Percentiles rank a stretch among this genome's conserved stretches.
Conservation (phyloP, 192 early-diverging fungal species). For the Coemansia nantahalensis region DNA sequence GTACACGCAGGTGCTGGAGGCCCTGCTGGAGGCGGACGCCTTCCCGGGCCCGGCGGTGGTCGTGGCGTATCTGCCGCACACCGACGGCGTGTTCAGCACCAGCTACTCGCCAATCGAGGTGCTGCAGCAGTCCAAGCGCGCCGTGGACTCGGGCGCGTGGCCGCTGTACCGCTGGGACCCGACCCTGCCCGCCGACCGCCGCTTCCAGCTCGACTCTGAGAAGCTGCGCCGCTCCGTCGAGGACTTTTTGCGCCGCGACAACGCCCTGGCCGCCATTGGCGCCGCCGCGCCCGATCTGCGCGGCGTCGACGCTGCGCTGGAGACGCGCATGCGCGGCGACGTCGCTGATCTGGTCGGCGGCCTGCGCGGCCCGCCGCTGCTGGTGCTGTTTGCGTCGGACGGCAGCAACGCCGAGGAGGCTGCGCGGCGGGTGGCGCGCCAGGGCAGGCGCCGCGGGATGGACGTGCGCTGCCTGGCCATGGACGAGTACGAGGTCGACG, state of each 20-base stretch:
- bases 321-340: conserved; percentile 65
- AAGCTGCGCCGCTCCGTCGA: conserved; percentile 64
- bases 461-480: conserved; percentile 71
- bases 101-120: conserved; percentile 64
- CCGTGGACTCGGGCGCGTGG: conserved; percentile 89
- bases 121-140: conserved; percentile 86
- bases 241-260: conserved; percentile 81
- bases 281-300: conserved; percentile 63
- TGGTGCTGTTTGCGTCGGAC: conserved; percentile 90
- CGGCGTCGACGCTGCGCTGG: conserved; percentile 59
- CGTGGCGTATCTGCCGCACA: conserved; percentile 78
- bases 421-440: conserved; percentile 77
- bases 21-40: conserved; percentile 86
- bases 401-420: conserved; percentile 82
- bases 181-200: conserved; percentile 35
- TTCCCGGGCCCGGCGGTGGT: conserved; percentile 88
- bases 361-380: conserved; percentile 72
- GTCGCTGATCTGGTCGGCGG: conserved; percentile 67
- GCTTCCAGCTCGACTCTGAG: conserved; percentile 72
- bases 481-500: conserved; percentile 81
- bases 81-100: conserved; percentile 45
- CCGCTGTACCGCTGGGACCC: conserved; percentile 97
- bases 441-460: conserved; percentile 84
- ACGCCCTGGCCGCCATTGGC: conserved; percentile 76
- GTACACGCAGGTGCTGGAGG: conserved; percentile 85